phyloP scores from a whole-genome alignment of 2,329 filamentous ascomycete genomes.

The Kalaharituber pfeilii region DNA sequence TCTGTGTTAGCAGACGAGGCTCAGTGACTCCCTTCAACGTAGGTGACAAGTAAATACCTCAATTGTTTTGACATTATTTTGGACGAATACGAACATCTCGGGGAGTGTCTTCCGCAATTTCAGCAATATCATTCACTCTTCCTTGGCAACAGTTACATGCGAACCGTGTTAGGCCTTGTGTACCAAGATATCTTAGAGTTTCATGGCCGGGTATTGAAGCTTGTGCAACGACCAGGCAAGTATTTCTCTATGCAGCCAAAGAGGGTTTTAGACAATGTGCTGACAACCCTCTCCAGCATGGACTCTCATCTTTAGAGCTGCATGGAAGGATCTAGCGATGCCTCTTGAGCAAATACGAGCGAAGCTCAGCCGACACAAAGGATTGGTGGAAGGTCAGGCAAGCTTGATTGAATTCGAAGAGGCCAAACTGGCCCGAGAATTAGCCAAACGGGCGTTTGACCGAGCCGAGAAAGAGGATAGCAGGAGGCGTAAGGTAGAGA shows the following conservation, averaged over 20 bases:
- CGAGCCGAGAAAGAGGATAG: constrained; percentile 13
- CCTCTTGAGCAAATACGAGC: constrained; percentile 22
- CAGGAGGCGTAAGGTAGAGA: constrained; percentile 10
- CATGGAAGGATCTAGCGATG: no score
- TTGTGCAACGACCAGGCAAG: no score
- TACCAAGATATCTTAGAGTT: constrained; percentile 29
- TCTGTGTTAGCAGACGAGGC: no score
- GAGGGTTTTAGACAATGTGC: constrained; percentile 17
- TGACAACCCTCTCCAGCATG: constrained; percentile 24
- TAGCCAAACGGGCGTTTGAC: constrained; percentile 19
- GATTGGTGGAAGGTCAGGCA: constrained; percentile 25
- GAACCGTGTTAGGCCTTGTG: constrained; percentile 25
- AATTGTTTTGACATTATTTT: constrained; percentile 28
- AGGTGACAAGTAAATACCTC: constrained; percentile 24
- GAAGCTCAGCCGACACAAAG: constrained; percentile 23
- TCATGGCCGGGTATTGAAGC: constrained; percentile 25
- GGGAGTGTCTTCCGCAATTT: constrained; percentile 28
- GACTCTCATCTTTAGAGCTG: constrained; percentile 25
- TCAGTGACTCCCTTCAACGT: no score
- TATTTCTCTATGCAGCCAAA: no score
- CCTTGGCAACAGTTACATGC: constrained; percentile 23
- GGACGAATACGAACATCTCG: constrained; percentile 28
- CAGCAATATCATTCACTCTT: constrained; percentile 25
- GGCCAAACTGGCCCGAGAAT: constrained; percentile 19
- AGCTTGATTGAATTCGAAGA: constrained; percentile 22